These are phyloP conservation scores for Nothophoma quercina DNA, from an alignment of 2,329 filamentous ascomycete species.

Conservation along the genomic window DNA sequence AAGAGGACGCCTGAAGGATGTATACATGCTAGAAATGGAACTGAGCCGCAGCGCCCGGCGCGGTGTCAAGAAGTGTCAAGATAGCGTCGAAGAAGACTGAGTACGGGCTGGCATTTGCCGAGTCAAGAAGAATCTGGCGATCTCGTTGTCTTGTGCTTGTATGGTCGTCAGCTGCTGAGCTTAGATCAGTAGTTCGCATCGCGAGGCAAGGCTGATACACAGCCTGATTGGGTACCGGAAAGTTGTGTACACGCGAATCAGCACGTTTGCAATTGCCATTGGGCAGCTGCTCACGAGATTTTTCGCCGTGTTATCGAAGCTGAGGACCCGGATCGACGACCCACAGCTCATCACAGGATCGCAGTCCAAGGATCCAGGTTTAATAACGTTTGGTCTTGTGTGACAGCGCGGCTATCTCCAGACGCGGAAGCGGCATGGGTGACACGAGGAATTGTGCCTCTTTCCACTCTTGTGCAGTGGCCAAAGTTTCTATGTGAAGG, in stretches of 20 bases:
- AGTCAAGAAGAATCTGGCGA: background rate
- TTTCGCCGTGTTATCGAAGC: slow-evolving; percentile 10
- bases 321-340: slow-evolving; percentile 9
- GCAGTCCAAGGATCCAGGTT: slow-evolving; percentile 10
- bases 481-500: background rate
- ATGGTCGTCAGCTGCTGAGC: slow-evolving; percentile 12
- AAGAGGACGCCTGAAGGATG: slow-evolving; percentile 2
- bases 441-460: slow-evolving; percentile 4
- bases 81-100: background rate
- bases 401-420: slow-evolving; percentile 16
- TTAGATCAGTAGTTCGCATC: slow-evolving; percentile 17
- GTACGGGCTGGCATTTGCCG: background rate
- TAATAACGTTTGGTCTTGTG: slow-evolving; percentile 5
- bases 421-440: slow-evolving; percentile 14
- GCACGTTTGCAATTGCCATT: background rate
- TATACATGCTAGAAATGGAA: background rate
- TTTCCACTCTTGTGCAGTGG: background rate
- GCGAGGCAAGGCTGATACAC: slow-evolving; percentile 10
- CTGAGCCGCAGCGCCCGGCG: slow-evolving; percentile 6
- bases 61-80: background rate
- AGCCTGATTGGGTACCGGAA: slow-evolving; percentile 12
- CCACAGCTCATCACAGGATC: slow-evolving; percentile 14
- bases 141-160: background rate
- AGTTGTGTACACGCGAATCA: background rate
- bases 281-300: background rate